Conservation (phyloP, 2,329 filamentous ascomycete genomes). For the Trichoderma sp. region DNA sequence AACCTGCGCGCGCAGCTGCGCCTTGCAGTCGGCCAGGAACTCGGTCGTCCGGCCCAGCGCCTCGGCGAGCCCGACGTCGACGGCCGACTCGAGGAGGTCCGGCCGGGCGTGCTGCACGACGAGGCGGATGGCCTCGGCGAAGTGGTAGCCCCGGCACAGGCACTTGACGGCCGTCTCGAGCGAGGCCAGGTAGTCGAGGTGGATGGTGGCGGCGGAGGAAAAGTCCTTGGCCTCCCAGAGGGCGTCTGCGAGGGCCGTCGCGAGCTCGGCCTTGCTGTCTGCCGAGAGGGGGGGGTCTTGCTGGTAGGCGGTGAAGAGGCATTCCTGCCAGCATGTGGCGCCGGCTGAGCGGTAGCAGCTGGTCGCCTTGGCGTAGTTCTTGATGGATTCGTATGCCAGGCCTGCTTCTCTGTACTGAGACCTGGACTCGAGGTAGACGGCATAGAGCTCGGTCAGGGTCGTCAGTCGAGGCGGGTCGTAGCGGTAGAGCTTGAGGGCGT, state of each 20-base stretch:
- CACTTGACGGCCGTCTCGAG: conserved; percentile 70
- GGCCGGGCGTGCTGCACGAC: conserved; percentile 62
- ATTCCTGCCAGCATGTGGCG: conserved; percentile 81
- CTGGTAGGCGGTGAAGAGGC: conserved; percentile 75
- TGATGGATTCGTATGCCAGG: conserved; percentile 85
- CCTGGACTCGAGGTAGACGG: conserved; percentile 70
- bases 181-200: conserved; percentile 78
- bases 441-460: conserved; percentile 76
- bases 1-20: conserved; percentile 80
- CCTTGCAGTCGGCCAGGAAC: conserved; percentile 88
- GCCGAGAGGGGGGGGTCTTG: conserved; percentile 61
- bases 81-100: conserved; percentile 64
- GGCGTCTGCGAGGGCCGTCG: conserved; percentile 73
- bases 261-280: conserved; percentile 66
- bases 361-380: conserved; percentile 72
- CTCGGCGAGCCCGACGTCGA: conserved; percentile 81
- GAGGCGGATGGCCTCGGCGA: conserved; percentile 84
- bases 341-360: conserved; percentile 82
- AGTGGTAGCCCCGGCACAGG: conserved; percentile 84
- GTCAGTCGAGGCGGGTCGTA: conserved; percentile 71
- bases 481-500: conserved; percentile 78
- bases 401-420: conserved; percentile 86
- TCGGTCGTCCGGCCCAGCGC: conserved; percentile 82
- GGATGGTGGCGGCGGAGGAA: conserved; percentile 73
- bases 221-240: conserved; percentile 86